Percentiles rank a stretch among this genome's conserved stretches.
Evolutionary conservation across 192 early-diverging fungal genomes (phyloP).

Genomic region (Backusella liffmaniae): DNA sequence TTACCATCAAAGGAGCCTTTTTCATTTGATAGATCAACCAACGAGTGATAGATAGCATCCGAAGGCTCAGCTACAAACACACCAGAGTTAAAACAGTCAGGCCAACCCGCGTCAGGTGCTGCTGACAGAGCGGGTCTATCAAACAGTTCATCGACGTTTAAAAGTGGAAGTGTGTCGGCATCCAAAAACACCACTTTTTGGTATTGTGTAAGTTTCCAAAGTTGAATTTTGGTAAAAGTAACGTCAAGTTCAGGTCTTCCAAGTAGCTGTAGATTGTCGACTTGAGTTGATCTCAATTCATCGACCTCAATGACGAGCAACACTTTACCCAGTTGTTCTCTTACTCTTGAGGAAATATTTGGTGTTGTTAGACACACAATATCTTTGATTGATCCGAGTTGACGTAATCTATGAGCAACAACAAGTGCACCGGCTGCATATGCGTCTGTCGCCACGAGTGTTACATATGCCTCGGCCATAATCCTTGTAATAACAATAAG

Average conservation of each 20-base stretch:
- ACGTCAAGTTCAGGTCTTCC: conserved; percentile 90
- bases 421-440: conserved; percentile 86
- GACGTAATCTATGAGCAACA: conserved; percentile 72
- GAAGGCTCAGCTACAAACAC: conserved; percentile 78
- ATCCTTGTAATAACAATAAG: neutral
- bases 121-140: conserved; percentile 71
- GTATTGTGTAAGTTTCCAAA: conserved; percentile 75
- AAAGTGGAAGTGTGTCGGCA: conserved; percentile 85
- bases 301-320: conserved; percentile 80
- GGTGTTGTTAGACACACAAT: conserved; percentile 74
- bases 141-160: conserved; percentile 84
- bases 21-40: conserved; percentile 49
- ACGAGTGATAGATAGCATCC: conserved; percentile 45
- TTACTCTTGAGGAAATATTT: conserved; percentile 47
- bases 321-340: conserved; percentile 50
- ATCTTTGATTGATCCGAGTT: conserved; percentile 56
- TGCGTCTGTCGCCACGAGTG: conserved; percentile 81
- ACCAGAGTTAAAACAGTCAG: conserved; percentile 97
- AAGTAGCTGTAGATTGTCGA: conserved; percentile 63
- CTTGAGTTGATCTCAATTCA: conserved; percentile 57
- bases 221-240: conserved; percentile 90
- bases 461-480: conserved; percentile 68
- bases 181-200: conserved; percentile 79
- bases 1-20: conserved; percentile 85
- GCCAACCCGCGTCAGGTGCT: conserved; percentile 93